Conservation (phyloP, 2,329 filamentous ascomycete species). For the Botrytis galanthina region DNA sequence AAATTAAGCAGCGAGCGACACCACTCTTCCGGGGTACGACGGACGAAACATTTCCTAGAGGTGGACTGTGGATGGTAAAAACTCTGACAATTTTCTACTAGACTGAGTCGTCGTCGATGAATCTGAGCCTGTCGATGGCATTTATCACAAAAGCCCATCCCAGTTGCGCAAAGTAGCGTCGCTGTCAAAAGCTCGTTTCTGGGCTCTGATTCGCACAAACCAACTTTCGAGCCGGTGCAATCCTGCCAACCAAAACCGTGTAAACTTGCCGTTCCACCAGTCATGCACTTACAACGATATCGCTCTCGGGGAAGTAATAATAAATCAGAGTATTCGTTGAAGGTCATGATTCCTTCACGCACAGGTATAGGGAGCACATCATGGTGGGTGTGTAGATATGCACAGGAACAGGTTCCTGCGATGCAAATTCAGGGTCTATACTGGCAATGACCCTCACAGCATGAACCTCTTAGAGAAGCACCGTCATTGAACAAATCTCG, state of each 20-base stretch:
- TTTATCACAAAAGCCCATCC: conserved; percentile 27
- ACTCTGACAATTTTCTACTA: conserved; percentile 22
- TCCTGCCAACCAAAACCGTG: conserved; percentile 17
- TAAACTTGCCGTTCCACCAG: conserved; percentile 18
- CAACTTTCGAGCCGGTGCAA: conserved; percentile 13
- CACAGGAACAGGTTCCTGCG: conserved; percentile 8
- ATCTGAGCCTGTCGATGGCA: conserved; percentile 34
- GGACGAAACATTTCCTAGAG: conserved; percentile 1
- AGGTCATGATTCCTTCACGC: neutral
- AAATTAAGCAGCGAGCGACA: conserved; percentile 24
- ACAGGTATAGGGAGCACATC: conserved; percentile 10
- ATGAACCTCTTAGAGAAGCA: conserved; percentile 18
- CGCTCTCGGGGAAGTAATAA: neutral
- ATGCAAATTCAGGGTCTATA: conserved; percentile 18
- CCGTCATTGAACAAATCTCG: conserved; percentile 6
- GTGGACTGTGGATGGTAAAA: conserved; percentile 15
- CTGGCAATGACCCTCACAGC: conserved; percentile 12
- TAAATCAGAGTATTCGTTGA: neutral
- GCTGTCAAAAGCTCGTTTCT: conserved; percentile 17
- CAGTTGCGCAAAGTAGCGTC: conserved; percentile 23
- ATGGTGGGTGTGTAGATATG: neutral
- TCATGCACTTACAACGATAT: conserved; percentile 8
- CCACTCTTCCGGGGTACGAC: conserved; percentile 9
- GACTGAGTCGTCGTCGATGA: conserved; percentile 25
- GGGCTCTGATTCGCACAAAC: conserved; percentile 18